Evolutionary conservation across 2,329 filamentous ascomycete species (phyloP).

Genomic region (Ascochyta lentis): DNA sequence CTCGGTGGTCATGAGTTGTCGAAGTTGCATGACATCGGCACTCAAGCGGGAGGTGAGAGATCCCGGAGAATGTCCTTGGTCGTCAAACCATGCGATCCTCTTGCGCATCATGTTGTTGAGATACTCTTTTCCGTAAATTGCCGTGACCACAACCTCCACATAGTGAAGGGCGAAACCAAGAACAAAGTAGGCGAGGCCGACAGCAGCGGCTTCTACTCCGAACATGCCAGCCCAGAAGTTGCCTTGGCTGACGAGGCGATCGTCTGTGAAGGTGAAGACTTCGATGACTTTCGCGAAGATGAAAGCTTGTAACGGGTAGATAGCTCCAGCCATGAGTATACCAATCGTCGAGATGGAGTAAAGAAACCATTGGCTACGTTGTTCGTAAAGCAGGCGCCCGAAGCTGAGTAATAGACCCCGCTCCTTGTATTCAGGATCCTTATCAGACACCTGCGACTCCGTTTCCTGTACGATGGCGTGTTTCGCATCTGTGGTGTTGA

Average conservation of each 20-base stretch:
- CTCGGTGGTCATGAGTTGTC: constrained; percentile 68
- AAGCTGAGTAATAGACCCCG: constrained; percentile 41
- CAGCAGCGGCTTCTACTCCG: constrained; percentile 62
- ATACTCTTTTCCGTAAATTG: constrained; percentile 65
- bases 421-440: constrained; percentile 39
- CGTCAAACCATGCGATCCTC: constrained; percentile 66
- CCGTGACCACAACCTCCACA: constrained; percentile 54
- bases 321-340: constrained; percentile 42
- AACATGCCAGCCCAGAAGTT: constrained; percentile 73
- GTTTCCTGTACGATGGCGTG: constrained; percentile 28
- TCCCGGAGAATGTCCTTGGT: constrained; percentile 63
- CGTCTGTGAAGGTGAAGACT: constrained; percentile 44
- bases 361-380: constrained; percentile 43
- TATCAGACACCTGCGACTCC: constrained; percentile 9
- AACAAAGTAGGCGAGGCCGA: constrained; percentile 62
- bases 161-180: constrained; percentile 49
- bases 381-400: constrained; percentile 44
- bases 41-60: constrained; percentile 65
- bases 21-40: constrained; percentile 65
- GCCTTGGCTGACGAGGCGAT: constrained; percentile 42
- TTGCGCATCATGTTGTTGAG: constrained; percentile 67
- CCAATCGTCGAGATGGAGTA: constrained; percentile 40
- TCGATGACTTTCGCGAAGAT: constrained; percentile 48
- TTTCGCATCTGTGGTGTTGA: constrained; percentile 21
- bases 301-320: constrained; percentile 50